Evolutionary conservation across 495 filamentous ascomycete species (phyloP), one percentile per base, ranked within the genome.

Genomic region (Xylaria curta): DNA sequence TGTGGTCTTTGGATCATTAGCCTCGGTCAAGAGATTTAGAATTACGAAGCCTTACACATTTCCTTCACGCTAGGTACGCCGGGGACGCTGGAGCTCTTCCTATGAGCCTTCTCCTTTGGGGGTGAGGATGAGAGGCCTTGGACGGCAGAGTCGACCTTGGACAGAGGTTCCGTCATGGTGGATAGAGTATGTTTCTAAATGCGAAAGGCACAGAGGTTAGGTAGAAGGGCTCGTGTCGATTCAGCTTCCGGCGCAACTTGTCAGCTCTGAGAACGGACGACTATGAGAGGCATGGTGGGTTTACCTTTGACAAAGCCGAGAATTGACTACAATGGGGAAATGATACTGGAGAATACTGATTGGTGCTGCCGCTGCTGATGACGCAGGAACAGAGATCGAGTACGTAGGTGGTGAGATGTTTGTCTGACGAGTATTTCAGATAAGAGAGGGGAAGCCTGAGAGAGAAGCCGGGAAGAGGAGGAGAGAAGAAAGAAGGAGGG

Each of bases 121-220:
- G 89, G 85, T 33, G 89, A 89, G 76, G 89, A 87, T 59, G 91
- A 88, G 77, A 93, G 83, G 79, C 92, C 93, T 78, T 92, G 90
- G 76, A 94, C 88, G 87, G 92, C 92, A 49, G 93, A 95, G 82
- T 97, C 94, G 84, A 96, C 90, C 85, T 94, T 95, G 82, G 88
- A 88, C 77, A 94, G 87, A 73, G 87, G 88, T 79, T 87, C 89
- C 76, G 90, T 86, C 89, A 92, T 92, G 85, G 66, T 87, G 82
- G 74, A 76, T 65, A 60, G 31, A 44, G 42, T 40, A 36, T 38
- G 58, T 51, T 49, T 28, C 54, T 62, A 15, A 36, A 63, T 68
- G 49, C 65, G 53, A 66, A 66, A 71, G 19, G 46, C 31, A 49
- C 66, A 70, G 24, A 63, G 67, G 71, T 70, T 64, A 58, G 64